Evolutionary conservation across 1,284 basidiomycete species (phyloP).

Genomic region (Cryptococcus sp.): DNA sequence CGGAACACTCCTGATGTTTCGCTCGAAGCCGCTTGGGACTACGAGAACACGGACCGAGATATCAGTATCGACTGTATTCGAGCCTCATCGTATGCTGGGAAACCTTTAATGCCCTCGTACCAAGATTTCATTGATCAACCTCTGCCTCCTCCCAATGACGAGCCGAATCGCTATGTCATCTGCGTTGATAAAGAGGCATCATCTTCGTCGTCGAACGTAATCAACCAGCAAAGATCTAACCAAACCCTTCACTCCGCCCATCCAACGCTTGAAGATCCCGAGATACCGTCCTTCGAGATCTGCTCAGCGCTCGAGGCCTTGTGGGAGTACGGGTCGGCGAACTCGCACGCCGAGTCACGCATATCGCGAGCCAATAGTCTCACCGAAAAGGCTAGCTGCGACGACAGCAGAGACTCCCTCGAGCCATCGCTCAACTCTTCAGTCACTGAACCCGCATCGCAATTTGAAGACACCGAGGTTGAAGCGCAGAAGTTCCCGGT

Average conservation of each 20-base stretch:
- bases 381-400: neutral
- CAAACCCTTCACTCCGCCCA: no score
- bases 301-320: slow-evolving; percentile 20
- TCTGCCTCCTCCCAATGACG: neutral
- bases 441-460: neutral
- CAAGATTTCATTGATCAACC: neutral
- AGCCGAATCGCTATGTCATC: neutral
- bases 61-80: no score
- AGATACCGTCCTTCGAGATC: neutral
- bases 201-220: neutral
- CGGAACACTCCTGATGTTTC: neutral
- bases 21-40: neutral
- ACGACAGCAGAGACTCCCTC: neutral
- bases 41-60: no score
- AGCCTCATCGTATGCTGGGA: neutral
- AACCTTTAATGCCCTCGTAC: neutral
- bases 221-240: no score
- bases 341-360: neutral
- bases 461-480: no score
- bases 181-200: neutral
- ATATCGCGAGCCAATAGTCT: no score
- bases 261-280: neutral
- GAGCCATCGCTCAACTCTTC: neutral
- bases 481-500: no score
- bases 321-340: slow-evolving; percentile 17